These are phyloP conservation scores for Pichia nanzhaoensis DNA, from an alignment of 805 yeast genomes.

Conservation along the genomic window DNA sequence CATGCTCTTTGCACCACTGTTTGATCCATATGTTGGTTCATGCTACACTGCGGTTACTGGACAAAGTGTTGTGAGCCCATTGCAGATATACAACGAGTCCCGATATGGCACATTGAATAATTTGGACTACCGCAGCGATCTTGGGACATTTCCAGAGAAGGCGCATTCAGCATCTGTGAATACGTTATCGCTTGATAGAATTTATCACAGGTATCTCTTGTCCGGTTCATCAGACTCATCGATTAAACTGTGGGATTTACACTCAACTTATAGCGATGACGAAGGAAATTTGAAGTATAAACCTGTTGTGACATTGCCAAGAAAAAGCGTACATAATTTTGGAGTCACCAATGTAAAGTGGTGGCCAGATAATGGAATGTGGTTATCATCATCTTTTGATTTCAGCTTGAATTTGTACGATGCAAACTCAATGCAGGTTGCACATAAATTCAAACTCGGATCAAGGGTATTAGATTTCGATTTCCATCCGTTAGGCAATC, in stretches of 20 bases:
- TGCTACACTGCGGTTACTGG: neutral
- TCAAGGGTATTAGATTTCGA: constrained; percentile 64
- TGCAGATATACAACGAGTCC: constrained; percentile 23
- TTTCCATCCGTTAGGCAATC: constrained; percentile 38
- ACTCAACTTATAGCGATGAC: constrained; percentile 17
- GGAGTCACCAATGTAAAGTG: constrained; percentile 72
- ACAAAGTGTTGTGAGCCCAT: neutral
- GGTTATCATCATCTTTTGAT: constrained; percentile 77
- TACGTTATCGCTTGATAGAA: constrained; percentile 48
- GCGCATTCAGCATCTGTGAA: constrained; percentile 52
- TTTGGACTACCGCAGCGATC: constrained; percentile 14
- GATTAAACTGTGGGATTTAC: constrained; percentile 60
- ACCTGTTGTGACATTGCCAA: constrained; percentile 22
- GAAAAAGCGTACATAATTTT: constrained; percentile 48
- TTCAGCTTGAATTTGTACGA: constrained; percentile 77
- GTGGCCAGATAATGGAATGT: constrained; percentile 95
- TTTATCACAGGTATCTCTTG: constrained; percentile 41
- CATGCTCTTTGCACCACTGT: constrained; percentile 1
- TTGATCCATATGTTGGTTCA: neutral
- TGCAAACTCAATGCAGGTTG: constrained; percentile 56
- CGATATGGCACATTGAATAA: constrained; percentile 20
- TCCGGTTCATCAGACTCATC: constrained; percentile 73
- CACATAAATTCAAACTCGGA: constrained; percentile 56
- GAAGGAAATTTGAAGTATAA: constrained; percentile 15
- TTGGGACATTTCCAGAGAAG: constrained; percentile 35